A percentile compares a stretch with the other conserved stretches of the same genome.
Evolutionary conservation across 331 rosid species (phyloP).

Genomic region (Acacia pycnantha): DNA sequence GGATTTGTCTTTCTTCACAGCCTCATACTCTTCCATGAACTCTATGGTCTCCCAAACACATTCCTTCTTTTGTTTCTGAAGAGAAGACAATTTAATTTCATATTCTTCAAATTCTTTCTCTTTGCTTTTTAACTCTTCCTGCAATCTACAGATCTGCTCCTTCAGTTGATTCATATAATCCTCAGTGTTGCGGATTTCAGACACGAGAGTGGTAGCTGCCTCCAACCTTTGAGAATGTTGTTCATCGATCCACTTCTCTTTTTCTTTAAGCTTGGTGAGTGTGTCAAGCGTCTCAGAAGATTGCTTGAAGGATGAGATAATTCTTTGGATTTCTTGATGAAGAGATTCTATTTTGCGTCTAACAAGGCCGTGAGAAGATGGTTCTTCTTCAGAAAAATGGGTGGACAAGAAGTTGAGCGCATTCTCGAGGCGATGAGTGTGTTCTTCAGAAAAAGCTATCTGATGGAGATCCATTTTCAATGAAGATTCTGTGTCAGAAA

Average conservation of each 20-base stretch:
- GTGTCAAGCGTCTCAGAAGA: neutral
- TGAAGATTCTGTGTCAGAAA: neutral
- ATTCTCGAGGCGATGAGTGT: neutral
- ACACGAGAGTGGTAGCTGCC: neutral
- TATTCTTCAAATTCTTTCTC: neutral
- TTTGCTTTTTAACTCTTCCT: neutral
- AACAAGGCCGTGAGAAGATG: neutral
- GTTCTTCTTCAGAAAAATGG: neutral
- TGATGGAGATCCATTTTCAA: neutral
- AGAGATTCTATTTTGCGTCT: neutral
- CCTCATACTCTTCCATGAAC: neutral
- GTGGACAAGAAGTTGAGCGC: neutral
- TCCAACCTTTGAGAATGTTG: neutral
- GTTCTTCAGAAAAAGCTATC: neutral
- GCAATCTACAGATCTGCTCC: neutral
- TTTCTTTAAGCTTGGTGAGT: neutral
- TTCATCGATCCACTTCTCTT: neutral
- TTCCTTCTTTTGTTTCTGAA: neutral
- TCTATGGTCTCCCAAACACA: neutral
- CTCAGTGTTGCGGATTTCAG: neutral
- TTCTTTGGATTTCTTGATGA: neutral
- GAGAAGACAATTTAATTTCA: neutral
- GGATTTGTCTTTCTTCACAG: neutral
- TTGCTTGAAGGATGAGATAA: neutral
- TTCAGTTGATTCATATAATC: neutral